Evolutionary conservation across 371 early-diverging fungal species (phyloP), one percentile per base, ranked within the genome.

Genomic region (Batrachochytrium dendrobatidis): DNA sequence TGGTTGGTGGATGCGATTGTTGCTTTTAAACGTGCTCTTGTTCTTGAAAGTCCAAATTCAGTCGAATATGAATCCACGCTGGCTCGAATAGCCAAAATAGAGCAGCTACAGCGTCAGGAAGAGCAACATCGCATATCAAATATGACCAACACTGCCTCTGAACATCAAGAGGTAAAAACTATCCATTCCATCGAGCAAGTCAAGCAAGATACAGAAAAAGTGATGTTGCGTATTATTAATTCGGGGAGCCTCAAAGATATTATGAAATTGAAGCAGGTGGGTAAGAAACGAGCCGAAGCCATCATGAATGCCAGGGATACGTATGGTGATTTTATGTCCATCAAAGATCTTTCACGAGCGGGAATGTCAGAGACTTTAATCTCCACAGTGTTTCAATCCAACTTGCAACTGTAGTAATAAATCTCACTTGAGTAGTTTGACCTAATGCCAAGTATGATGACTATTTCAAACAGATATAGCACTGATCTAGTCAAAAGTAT

Each of bases 271-370:
- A 61, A 61, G 46, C 51, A 46, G 55, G 56, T 61, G n/a, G 61
- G 61, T 17, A 60, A 60, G 31, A 60, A 60, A 25, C 34, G 60
- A 24, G 60, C 60, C 17, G 48, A 60, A 25, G 54, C 30, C 15
- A 55, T 60, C 28, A 12, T 60, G 6, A 55, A 34, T n/a, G 5
- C 35, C 31, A 43, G 55, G 30, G 32, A 18, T 30, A 24, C 12
- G 25, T n/a, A 30, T 18, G 60, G 60, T 25, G 24, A 10, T 22
- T 46, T 44, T 3, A 24, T 17, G 15, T 20, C 32, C 3, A 26
- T 60, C 12, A 34, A 22, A 2, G 54, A 60, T 31, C 30, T 60
- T 20, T n/a, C 43, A 17, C 53, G 35, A 7, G 60, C 60, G 15
- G 54, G 54, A 0, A 44, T 60, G 44, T 34, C 29, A 18, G 20